These are phyloP conservation scores for Leptographium flavum DNA, from an alignment of 2,329 filamentous ascomycete species.

Conservation along the genomic window DNA sequence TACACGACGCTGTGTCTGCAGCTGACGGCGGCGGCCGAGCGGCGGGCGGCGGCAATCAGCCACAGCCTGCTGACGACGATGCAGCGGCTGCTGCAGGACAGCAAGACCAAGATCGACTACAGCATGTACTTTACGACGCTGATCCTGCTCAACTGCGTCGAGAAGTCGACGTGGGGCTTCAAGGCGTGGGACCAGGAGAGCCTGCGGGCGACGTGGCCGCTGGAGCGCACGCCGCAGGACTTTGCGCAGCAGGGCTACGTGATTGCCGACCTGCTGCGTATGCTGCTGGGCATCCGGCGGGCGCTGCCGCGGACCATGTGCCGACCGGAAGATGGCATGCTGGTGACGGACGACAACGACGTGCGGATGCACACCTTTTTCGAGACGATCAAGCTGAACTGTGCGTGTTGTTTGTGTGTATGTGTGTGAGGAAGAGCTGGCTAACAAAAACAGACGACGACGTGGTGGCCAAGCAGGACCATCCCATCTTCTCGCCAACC, in stretches of 20 bases:
- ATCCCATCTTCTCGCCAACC: conserved; percentile 34
- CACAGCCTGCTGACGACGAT: conserved; percentile 44
- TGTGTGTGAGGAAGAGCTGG: too few species aligned
- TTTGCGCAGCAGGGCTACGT: conserved; percentile 46
- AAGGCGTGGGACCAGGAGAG: conserved; percentile 53
- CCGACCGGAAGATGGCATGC: conserved; percentile 30
- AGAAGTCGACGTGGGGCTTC: conserved; percentile 56
- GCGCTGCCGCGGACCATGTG: conserved; percentile 38
- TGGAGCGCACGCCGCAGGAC: conserved; percentile 39
- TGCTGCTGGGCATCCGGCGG: conserved; percentile 47
- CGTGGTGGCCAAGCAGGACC: conserved; percentile 31
- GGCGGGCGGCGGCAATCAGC: conserved; percentile 45
- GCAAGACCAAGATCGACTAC: conserved; percentile 44
- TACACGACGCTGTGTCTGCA: conserved; percentile 51
- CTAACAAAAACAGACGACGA: conserved; percentile 26
- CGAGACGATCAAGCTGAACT: conserved; percentile 38
- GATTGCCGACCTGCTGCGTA: conserved; percentile 42
- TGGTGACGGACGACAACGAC: conserved; percentile 31
- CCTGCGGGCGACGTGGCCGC: conserved; percentile 44
- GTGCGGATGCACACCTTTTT: conserved; percentile 36
- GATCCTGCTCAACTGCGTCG: conserved; percentile 50
- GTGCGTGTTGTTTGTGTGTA: conserved; percentile 25
- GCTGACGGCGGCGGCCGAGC: conserved; percentile 49
- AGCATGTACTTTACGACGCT: conserved; percentile 47
- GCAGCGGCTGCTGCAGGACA: conserved; percentile 46